Evolutionary conservation across 345 rosid species (phyloP), one percentile per base, ranked within the genome.

Genomic region (Punica granatum): DNA sequence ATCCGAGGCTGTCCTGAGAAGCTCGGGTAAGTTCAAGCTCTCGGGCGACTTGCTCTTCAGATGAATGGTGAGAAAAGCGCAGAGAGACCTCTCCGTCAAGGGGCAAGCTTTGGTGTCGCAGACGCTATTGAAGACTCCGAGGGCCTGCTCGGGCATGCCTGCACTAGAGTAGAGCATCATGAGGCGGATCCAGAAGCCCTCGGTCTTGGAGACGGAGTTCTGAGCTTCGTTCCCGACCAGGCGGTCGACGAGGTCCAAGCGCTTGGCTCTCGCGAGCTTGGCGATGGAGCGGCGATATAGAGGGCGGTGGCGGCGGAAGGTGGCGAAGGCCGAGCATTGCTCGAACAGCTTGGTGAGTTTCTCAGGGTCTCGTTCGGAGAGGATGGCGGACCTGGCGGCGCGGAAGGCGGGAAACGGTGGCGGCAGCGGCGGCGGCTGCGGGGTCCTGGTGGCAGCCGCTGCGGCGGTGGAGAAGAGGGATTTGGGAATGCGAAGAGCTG

Each of bases 171-270:
- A 78, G 62, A 78, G 75, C 78, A 65, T 68, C 26, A 74, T 48
- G 71, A 78, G 73, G 67, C 81, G 81, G 1, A 78, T 66, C 81
- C 78, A 78, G 46, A 71, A 78, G 31, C 81, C 81, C 67, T 74
- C 78, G 25, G 73, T 67, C 33, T 69, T 78, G 44, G 62, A 67
- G 30, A 49, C 43, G 14, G 70, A 66, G 35, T 35, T 51, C 39
- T 15, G 19, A 39, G 14, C 34, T 33, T 68, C 65, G 60, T 49
- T 36, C 33, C 48, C 36, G 63, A 78, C 71, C 31, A 74, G 49
- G 37, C 69, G 64, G 11, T 71, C 75, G 33, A 78, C 69, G 25
- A 78, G 81, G 63, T 78, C 81, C 26, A 62, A 49, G n/a, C 81
- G 78, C 35, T 69, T 62, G 23, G 81, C 76, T 0, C 67, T 69